Conservation (phyloP, 768 basidiomycete genomes). For the Fomitopsis serialis region DNA sequence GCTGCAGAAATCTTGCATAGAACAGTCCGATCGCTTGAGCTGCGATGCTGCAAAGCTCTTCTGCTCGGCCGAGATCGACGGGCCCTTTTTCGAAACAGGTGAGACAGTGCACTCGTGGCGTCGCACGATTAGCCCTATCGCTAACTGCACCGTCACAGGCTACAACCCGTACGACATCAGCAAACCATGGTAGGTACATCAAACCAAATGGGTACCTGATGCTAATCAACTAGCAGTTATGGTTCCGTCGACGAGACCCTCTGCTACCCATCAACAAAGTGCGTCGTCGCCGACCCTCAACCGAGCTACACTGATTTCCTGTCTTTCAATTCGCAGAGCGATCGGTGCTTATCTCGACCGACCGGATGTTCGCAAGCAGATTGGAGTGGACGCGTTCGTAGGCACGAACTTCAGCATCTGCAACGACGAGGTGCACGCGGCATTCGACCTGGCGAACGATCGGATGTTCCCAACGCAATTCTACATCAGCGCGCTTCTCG, state of each 20-base stretch:
- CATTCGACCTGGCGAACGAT: conserved; percentile 48
- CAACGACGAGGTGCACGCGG: conserved; percentile 36
- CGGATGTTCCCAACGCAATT: conserved; percentile 23
- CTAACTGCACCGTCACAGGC: conserved; percentile 20
- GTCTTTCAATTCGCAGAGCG: conserved; percentile 28
- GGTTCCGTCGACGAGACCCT: conserved; percentile 40
- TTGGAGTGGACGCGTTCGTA: conserved; percentile 57
- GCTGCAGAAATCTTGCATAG: conserved; percentile 32
- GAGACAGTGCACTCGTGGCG: background rate
- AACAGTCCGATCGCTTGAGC: conserved; percentile 35
- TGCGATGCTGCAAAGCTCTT: conserved; percentile 36
- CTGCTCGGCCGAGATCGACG: conserved; percentile 26
- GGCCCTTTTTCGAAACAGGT: conserved; percentile 28
- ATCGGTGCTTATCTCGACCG: conserved; percentile 60
- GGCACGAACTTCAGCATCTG: conserved; percentile 35
- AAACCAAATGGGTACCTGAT: background rate
- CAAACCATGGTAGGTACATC: conserved; percentile 36
- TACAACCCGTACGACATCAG: conserved; percentile 67
- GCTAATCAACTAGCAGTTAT: conserved; percentile 20
- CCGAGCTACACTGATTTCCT: too few species aligned
- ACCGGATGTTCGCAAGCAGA: conserved; percentile 41
- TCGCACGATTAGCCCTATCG: background rate
- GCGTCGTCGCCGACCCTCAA: too few species aligned
- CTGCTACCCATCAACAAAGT: conserved; percentile 56
- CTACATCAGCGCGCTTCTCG: conserved; percentile 49